phyloP scores from a whole-genome alignment of 495 filamentous ascomycete species.

The Aspergillus cavernicola region DNA sequence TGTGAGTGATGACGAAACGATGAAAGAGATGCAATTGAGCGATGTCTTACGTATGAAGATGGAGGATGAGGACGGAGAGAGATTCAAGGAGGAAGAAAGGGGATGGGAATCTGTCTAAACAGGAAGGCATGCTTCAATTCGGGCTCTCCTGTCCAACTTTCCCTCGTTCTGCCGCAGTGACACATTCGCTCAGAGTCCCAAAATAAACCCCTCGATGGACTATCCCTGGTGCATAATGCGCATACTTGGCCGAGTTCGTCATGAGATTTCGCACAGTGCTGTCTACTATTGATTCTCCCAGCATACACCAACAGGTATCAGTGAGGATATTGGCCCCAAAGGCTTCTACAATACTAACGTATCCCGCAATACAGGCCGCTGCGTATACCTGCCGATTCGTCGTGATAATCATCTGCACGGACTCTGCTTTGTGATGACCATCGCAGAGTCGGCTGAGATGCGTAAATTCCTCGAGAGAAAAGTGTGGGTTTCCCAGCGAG shows the following conservation, averaged over 20 bases:
- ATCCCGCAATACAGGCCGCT: slow-evolving; percentile 10
- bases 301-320: slow-evolving; percentile 34
- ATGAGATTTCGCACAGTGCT: slow-evolving; percentile 13
- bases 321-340: slow-evolving; percentile 27
- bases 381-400: slow-evolving; percentile 19
- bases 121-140: no score
- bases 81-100: no score
- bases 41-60: no score
- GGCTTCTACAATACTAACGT: slow-evolving; percentile 12
- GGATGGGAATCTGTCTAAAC: no score
- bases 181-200: slow-evolving; percentile 20
- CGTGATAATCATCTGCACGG: slow-evolving; percentile 18
- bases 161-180: background rate
- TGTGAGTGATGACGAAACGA: no score
- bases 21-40: no score
- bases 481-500: slow-evolving; percentile 35
- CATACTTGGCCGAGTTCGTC: slow-evolving; percentile 31
- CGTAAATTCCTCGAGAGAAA: slow-evolving; percentile 23
- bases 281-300: slow-evolving; percentile 20
- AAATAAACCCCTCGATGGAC: slow-evolving; percentile 18
- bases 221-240: slow-evolving; percentile 25
- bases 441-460: slow-evolving; percentile 11
- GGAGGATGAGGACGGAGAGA: no score
- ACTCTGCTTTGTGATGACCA: slow-evolving; percentile 10
- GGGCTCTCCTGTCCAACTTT: background rate